Base-by-base conservation (phyloP, 192 early-diverging fungal genomes). In the Coemansia sp. region DNA sequence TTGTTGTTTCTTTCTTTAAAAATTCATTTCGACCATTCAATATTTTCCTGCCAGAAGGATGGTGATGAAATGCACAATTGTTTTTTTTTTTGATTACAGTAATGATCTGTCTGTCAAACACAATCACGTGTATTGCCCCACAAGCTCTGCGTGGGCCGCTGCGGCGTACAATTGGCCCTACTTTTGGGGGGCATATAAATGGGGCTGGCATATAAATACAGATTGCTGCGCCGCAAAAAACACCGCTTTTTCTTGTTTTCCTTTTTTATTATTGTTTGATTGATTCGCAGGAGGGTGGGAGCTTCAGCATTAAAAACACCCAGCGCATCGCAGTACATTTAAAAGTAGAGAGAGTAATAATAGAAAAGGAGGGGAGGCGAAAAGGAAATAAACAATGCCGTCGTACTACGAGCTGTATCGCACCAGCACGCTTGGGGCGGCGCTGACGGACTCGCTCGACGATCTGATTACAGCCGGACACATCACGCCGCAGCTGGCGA, bases 361-460 rank as follows among this genome's bases (percentile, higher is more conserved):
- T n/a, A n/a, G n/a, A 26, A 26, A 26, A 26, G 26, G 26, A 26
- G 26, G 26, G 26, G 26, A 26, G 26, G 26, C 3, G 26, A 26
- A 3, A 19, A 53, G n/a, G 8, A 21, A 56, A 12, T 32, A 12
- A 38, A 21, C 45, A 43, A 85, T 85, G 85, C 81, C 87, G 41
- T 84, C 86, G 18, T 90, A 86, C 69, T 92, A 91, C 82, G 88
- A 91, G 71, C 86, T 91, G 43, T 92, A 92, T 65, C 87, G 89
- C 47, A 83, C 78, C 44, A 88, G 87, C 70, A 90, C 95, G 56
- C 86, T 98, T 40, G 98, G 98, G 5, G 87, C 86, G 40, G 94
- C 98, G 21, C 85, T 99, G 67, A 97, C 94, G 6, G 98, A 99
- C 70, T 91, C 98, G 7, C 85, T 99, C 18, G 98, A 99, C 76